Evolutionary conservation across 169 alveolate species (phyloP).

Genomic region (Eimeria necatrix): DNA sequence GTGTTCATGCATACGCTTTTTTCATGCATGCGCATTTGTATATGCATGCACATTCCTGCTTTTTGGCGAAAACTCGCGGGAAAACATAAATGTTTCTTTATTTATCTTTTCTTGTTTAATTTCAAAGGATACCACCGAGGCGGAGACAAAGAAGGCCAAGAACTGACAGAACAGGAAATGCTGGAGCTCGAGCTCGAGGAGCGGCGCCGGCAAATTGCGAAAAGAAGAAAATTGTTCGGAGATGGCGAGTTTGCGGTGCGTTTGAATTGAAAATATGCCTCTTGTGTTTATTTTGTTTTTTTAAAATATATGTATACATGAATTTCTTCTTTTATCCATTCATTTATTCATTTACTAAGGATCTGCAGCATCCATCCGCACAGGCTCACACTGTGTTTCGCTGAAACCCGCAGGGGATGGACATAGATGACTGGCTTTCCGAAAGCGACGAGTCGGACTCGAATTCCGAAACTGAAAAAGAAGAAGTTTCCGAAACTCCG

Average conservation of each 20-base stretch:
- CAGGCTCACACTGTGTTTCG: no score
- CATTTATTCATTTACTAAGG: background rate
- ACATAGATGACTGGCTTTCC: conserved; percentile 31
- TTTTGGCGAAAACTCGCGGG: no score
- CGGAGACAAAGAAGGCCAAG: background rate
- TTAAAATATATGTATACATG: background rate
- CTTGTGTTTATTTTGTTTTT: background rate
- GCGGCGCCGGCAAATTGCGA: background rate
- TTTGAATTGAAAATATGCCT: background rate
- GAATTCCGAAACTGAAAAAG: background rate
- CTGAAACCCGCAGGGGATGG: background rate
- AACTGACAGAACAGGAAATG: conserved; percentile 35
- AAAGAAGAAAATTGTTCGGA: conserved; percentile 15
- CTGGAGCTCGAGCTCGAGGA: conserved; percentile 23
- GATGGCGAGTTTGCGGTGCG: conserved; percentile 29
- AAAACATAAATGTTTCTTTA: no score
- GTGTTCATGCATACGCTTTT: no score
- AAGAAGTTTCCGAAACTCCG: background rate
- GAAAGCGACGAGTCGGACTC: background rate
- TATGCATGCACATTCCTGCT: no score
- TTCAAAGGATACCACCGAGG: conserved; percentile 5
- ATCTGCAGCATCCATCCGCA: background rate
- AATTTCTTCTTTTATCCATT: no score
- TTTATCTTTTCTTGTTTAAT: background rate
- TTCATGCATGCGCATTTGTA: no score